Percentiles rank a stretch among this genome's conserved stretches.
Evolutionary conservation across 192 early-diverging fungal species (phyloP).

Genomic region (Coemansia sp.): DNA sequence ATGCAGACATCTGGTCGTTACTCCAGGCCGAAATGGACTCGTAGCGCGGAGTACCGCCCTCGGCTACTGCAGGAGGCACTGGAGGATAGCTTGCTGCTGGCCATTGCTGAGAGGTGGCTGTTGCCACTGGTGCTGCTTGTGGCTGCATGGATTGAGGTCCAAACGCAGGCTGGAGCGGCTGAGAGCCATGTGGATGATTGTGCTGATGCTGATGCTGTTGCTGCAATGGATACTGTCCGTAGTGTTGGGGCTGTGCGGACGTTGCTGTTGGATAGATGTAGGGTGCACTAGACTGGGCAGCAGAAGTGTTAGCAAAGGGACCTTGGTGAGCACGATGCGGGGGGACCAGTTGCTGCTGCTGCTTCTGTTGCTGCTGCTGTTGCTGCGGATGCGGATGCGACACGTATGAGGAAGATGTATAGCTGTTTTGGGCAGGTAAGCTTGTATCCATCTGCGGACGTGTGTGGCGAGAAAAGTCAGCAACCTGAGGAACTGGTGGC

Average conservation of each 20-base stretch:
- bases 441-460: slow-evolving; percentile 12
- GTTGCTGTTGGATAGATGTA: slow-evolving; percentile 16
- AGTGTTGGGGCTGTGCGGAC: slow-evolving; percentile 13
- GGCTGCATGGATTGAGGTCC: slow-evolving; percentile 1
- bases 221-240: slow-evolving; percentile 19
- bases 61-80: slow-evolving; percentile 12
- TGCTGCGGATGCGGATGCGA: slow-evolving; percentile 11
- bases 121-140: slow-evolving; percentile 6
- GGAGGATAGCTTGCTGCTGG: slow-evolving; percentile 16
- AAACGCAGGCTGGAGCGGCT: slow-evolving; percentile 13
- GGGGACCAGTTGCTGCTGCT: slow-evolving; percentile 13
- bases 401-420: slow-evolving; percentile 8
- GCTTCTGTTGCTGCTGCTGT: no score
- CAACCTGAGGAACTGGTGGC: slow-evolving; percentile 14
- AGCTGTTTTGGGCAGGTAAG: slow-evolving; percentile 3
- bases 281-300: not conserved
- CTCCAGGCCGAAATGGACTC: slow-evolving; percentile 39
- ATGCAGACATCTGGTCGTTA: slow-evolving; percentile 46
- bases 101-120: slow-evolving; percentile 18
- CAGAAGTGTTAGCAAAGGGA: not conserved
- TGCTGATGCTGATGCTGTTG: slow-evolving; percentile 18
- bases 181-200: slow-evolving; percentile 16
- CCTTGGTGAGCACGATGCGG: slow-evolving; percentile 2
- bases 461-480: slow-evolving; percentile 21
- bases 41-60: slow-evolving; percentile 14